Evolutionary conservation across 2,329 filamentous ascomycete species (phyloP), one percentile per base, ranked within the genome.

Genomic region (Cryphonectria parasitica): DNA sequence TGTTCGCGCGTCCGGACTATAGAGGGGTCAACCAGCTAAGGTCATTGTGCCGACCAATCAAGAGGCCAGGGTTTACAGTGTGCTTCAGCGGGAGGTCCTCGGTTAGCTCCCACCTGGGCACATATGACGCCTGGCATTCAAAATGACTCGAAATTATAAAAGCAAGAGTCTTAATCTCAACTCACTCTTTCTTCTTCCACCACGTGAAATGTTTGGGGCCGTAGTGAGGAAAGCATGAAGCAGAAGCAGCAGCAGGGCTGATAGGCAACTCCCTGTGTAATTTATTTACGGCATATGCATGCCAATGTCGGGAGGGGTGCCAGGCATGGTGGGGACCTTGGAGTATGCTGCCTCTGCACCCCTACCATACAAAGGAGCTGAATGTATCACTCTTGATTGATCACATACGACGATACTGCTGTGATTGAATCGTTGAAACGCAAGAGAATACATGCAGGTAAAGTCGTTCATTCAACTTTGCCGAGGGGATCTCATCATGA

Each of bases 11-110:
- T 22, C 17, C 43, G 43, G 17, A 3, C 43, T n/a, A n/a, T 11
- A 62, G 60, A 36, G 34, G 60, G 60, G 28, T 39, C 15, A 25
- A 36, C 34, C 22, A 11, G 65, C 39, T 39, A 56, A 60, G 39
- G 65, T 41, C 54, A 45, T 61, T 67, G 56, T 28, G 65, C 39
- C 28, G 65, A 49, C 65, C 65, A 67, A 67, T 67, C 65, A 67
- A 61, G 36, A 61, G 15, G 39, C 36, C 54, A 41, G 56, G 54
- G 7, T 67, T 56, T 66, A 66, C 64, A 58, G 64, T 66, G 64
- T 66, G 64, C 64, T 58, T 17, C 45, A 66, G 49, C 22, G 45
- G n/a, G 39, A 19, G 49, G 34, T n/a, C 45, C 28, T 66, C 43
- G 8, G 13, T 25, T 31, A 34, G 22, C 31, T 25, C 28, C 41